These are phyloP conservation scores for Lachancea thermotolerans DNA, from an alignment of 805 yeast genomes.

Conservation along the genomic window DNA sequence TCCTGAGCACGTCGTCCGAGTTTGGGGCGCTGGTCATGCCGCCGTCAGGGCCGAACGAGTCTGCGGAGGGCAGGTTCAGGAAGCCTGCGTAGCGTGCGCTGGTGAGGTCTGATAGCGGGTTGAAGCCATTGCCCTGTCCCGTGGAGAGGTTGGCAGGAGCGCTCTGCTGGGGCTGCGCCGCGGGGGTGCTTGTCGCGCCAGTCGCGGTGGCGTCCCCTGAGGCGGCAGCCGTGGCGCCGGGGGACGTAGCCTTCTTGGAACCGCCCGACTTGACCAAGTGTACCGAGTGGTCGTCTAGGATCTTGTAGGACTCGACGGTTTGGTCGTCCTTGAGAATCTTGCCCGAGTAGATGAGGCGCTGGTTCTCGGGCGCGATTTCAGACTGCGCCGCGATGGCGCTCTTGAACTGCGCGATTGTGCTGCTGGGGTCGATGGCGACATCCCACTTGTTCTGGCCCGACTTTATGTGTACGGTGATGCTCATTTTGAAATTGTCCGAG, in stretches of 20 bases:
- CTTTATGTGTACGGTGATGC: slow-evolving; percentile 27
- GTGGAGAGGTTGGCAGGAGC: slow-evolving; percentile 80
- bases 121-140: slow-evolving; percentile 75
- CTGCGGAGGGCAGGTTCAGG: slow-evolving; percentile 73
- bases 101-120: slow-evolving; percentile 86
- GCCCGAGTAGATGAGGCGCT: slow-evolving; percentile 88
- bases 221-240: slow-evolving; percentile 13
- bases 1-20: slow-evolving; percentile 63
- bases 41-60: slow-evolving; percentile 91
- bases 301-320: slow-evolving; percentile 65
- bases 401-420: slow-evolving; percentile 66
- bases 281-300: slow-evolving; percentile 78
- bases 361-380: slow-evolving; percentile 68
- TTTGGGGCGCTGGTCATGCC: slow-evolving; percentile 69
- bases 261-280: slow-evolving; percentile 84
- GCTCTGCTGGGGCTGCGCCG: slow-evolving; percentile 6
- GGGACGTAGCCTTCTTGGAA: slow-evolving; percentile 17
- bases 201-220: background rate
- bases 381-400: slow-evolving; percentile 51
- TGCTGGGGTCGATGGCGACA: slow-evolving; percentile 44
- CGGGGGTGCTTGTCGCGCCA: slow-evolving; percentile 16
- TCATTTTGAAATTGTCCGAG: slow-evolving; percentile 11
- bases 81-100: slow-evolving; percentile 95
- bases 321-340: slow-evolving; percentile 84
- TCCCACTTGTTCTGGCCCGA: slow-evolving; percentile 78